Base-by-base conservation (phyloP, 164 flowering plant species). In the Aristolochia californica region DNA sequence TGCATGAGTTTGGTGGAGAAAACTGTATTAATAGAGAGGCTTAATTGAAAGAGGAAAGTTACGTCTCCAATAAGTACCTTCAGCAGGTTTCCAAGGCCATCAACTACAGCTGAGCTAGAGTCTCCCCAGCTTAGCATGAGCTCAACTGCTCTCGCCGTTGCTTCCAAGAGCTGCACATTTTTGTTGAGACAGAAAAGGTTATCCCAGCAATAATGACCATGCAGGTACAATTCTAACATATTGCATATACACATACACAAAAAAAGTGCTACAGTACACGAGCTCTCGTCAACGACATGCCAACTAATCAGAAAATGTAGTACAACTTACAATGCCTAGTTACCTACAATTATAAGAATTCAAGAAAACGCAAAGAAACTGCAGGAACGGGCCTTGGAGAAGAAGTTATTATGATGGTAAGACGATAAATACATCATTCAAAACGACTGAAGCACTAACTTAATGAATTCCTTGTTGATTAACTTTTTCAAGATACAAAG, bases 101-200 rank as follows among this genome's bases (percentile, higher is more conserved):
- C 97, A 18, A 78, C 85, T 40, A 91, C 75, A 47, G 82, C 74
- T 24, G 76, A 53, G 52, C 97, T 85, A 45, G 89, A 80, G 48
- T 84, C 93, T 53, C 98, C 96, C 93, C 87, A 84, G 70, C 78
- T 74, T 23, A 84, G 72, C 53, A 84, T 82, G 2, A 78, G 87
- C 63, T 75, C 79, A 63, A 91, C 78, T 60, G 94, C 89, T 81
- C 87, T 79, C 27, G 95, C 91, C 25, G 97, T 91, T 57, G 88
- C 97, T 71, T 91, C 98, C 68, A 91, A 69, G 52, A 91, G 84
- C 98, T 91, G 85, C 62, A 57, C 55, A 64, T 64, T 57, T 64
- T 61, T 13, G 22, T 61, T 43, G 20, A 50, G 45, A 63, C 13
- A 26, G 47, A 27, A 62, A 66, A 58, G 23, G 53, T 24, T 34